Evolutionary conservation across 2,329 filamentous ascomycete species (phyloP).

Genomic region (Sporothrix curviconia): DNA sequence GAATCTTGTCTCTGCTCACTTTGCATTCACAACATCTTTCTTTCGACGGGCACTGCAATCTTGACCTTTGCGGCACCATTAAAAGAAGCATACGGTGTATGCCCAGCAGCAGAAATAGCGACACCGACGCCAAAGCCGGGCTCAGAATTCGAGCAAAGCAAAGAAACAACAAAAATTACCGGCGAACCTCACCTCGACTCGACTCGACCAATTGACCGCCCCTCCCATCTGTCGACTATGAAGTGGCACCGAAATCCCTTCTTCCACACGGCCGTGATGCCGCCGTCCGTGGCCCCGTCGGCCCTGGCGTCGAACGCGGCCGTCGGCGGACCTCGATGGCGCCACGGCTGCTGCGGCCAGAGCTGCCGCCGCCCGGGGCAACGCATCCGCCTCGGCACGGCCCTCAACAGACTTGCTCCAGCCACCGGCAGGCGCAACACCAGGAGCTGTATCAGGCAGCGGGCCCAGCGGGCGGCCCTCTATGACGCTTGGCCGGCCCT

Average conservation of each 20-base stretch:
- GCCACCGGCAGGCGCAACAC: neutral
- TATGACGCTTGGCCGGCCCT: neutral
- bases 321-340: constrained; percentile 17
- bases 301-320: constrained; percentile 13
- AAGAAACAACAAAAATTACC: neutral
- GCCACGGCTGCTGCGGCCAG: constrained; percentile 8
- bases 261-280: constrained; percentile 21
- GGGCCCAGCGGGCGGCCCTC: neutral
- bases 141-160: neutral
- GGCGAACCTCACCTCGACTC: too few relatives aligned
- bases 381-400: neutral
- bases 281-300: constrained; percentile 19
- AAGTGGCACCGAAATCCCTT: constrained; percentile 22
- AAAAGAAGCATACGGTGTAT: too few relatives aligned
- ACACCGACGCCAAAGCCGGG: too few relatives aligned
- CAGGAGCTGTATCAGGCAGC: too few relatives aligned
- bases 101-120: neutral
- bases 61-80: too few relatives aligned
- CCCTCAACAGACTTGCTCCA: neutral
- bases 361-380: neutral
- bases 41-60: too few relatives aligned
- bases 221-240: constrained; percentile 13
- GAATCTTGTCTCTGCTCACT: too few relatives aligned
- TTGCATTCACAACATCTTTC: too few relatives aligned
- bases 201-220: neutral